Conservation (phyloP, 1,284 basidiomycete genomes). For the Pisolithus thermaeus region DNA sequence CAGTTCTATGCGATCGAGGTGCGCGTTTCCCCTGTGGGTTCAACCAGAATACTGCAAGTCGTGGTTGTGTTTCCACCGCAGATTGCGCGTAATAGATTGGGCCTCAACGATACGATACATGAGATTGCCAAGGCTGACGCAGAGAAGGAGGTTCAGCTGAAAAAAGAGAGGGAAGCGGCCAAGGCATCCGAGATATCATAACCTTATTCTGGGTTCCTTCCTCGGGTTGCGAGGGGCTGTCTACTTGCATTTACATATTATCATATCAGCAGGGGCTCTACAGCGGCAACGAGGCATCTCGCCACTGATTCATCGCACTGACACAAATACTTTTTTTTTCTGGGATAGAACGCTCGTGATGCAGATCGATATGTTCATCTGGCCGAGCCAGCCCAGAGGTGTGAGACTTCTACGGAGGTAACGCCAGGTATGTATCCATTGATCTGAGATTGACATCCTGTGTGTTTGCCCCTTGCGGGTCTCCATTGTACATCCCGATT, state of each 20-base stretch:
- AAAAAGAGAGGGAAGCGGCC: slow-evolving; percentile 42
- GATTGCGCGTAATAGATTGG: slow-evolving; percentile 90
- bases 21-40: slow-evolving; percentile 13
- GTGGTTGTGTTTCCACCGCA: slow-evolving; percentile 24
- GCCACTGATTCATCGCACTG: too few relatives aligned
- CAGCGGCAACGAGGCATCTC: too few relatives aligned
- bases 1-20: slow-evolving; percentile 93
- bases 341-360: too few relatives aligned
- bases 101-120: slow-evolving; percentile 89
- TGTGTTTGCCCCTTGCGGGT: neutral
- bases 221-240: too few relatives aligned
- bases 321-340: too few relatives aligned
- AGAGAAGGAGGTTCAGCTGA: slow-evolving; percentile 47
- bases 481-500: neutral
- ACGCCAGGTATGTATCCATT: too few relatives aligned
- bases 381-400: too few relatives aligned
- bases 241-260: too few relatives aligned
- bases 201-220: neutral
- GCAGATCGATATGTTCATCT: too few relatives aligned
- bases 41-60: neutral
- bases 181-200: slow-evolving; percentile 34
- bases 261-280: too few relatives aligned
- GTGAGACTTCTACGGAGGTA: too few relatives aligned
- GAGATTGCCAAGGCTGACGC: slow-evolving; percentile 71
- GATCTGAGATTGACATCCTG: neutral